Conservation (phyloP, 2,329 filamentous ascomycete genomes). For the Sclerotinia glacialis region DNA sequence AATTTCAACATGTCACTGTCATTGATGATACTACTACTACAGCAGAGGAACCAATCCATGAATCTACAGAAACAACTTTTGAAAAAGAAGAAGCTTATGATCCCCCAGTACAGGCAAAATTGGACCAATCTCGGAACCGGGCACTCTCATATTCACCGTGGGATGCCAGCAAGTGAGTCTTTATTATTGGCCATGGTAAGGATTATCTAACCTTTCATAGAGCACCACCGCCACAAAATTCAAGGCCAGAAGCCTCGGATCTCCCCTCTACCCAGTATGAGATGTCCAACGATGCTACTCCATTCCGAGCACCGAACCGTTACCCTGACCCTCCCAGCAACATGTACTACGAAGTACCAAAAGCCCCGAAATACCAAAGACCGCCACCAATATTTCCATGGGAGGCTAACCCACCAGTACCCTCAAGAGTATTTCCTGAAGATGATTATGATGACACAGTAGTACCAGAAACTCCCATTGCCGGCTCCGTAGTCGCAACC, state of each 20-base stretch:
- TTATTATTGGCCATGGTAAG: slow-evolving; percentile 37
- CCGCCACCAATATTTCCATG: slow-evolving; percentile 82
- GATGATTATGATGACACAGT: slow-evolving; percentile 42
- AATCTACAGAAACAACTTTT: slow-evolving; percentile 20
- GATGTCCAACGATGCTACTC: slow-evolving; percentile 73
- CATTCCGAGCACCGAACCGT: slow-evolving; percentile 72
- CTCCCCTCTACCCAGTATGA: slow-evolving; percentile 76
- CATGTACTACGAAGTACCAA: slow-evolving; percentile 85
- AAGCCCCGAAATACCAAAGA: slow-evolving; percentile 56
- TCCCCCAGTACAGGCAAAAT: slow-evolving; percentile 32
- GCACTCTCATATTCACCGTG: slow-evolving; percentile 37
- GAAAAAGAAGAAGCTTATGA: slow-evolving; percentile 37
- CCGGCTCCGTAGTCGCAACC: slow-evolving; percentile 43
- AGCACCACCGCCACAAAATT: slow-evolving; percentile 58
- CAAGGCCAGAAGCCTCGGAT: slow-evolving; percentile 80
- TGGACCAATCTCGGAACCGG: slow-evolving; percentile 25
- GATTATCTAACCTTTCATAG: slow-evolving; percentile 33
- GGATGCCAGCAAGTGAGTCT: slow-evolving; percentile 50
- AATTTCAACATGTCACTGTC: slow-evolving; percentile 26
- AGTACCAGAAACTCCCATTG: slow-evolving; percentile 26
- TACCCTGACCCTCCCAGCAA: slow-evolving; percentile 82
- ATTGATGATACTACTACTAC: slow-evolving; percentile 8
- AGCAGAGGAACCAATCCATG: slow-evolving; percentile 31
- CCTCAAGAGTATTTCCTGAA: slow-evolving; percentile 64
- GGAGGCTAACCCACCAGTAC: slow-evolving; percentile 66